Evolutionary conservation across 1,284 basidiomycete genomes (phyloP), one percentile per base, ranked within the genome.

Genomic region (Ceratobasidium sp.): DNA sequence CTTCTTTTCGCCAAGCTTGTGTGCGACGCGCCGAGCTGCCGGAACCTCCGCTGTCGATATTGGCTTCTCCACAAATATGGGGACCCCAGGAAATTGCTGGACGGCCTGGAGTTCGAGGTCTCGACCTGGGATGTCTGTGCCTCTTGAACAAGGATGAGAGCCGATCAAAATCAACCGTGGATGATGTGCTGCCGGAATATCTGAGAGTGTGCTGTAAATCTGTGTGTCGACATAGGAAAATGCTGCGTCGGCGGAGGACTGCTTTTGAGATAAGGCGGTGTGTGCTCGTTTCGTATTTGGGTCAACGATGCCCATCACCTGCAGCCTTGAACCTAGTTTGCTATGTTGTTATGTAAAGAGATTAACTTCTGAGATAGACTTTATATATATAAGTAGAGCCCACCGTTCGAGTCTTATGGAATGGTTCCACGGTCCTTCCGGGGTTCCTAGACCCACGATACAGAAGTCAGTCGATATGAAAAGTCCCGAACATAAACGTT

Each of bases 251-350:
- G 98, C 97, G 28, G 94, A 94, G 82, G 94, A 92, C 84, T 96
- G 92, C 90, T 99, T 99, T 86, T 94, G 93, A 82, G 91, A 90
- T 78, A 99, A 91, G 42, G 94, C 95, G 15, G 90, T 86, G 17
- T 91, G 88, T n/a, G 96, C 96, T 78, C 96, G 95, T 61, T 94
- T 92, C 75, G 90, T 88, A n/a, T 92, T 92, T 42, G 97, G 97
- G 85, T 99, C 97, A 82, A 99, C 94, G 78, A 99, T 88, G 17
- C 96, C 97, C 76, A 95, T 91, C 74, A 99, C 96, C 85, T 98
- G 98, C 85, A 99, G 93, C 82, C 97, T 95, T 28, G 92, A 94
- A 62, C 97, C 97, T 78, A 99, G 94, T 88, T 99, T 98, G 87
- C 93, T 97, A 85, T 10, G 74, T 66, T 33, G 33, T 80, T 77